Evolutionary conservation across 106 monocot species (phyloP).

Genomic region (Allium fistulosum): DNA sequence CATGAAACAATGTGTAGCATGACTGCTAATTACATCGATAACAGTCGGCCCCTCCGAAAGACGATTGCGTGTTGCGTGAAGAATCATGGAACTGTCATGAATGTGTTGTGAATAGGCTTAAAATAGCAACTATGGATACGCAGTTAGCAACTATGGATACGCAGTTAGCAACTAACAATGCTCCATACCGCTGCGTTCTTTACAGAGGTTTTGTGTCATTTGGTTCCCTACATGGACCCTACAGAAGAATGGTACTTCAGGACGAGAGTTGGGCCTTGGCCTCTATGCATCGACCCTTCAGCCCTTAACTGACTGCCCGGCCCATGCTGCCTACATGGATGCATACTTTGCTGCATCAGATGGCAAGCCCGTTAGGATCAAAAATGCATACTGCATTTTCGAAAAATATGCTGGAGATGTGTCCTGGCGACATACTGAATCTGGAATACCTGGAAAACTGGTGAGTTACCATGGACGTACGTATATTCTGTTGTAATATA

Average conservation of each 20-base stretch:
- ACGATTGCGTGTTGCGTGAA: no score
- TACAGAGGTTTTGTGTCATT: conserved; percentile 55
- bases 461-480: conserved; percentile 9
- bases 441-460: conserved; percentile 20
- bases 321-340: conserved; percentile 46
- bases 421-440: conserved; percentile 62
- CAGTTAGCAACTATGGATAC: no score
- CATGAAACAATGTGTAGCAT: no score
- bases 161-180: conserved; percentile 4
- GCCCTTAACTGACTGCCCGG: conserved; percentile 50
- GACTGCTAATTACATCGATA: no score
- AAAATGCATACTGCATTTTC: conserved; percentile 54
- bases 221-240: conserved; percentile 81
- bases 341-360: conserved; percentile 30
- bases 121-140: no score
- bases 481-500: not conserved
- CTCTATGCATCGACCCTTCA: conserved; percentile 23
- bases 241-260: conserved; percentile 68
- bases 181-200: conserved; percentile 25
- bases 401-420: conserved; percentile 54
- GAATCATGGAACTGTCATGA: no score
- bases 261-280: conserved; percentile 66
- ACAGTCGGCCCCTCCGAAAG: no score
- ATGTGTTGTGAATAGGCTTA: no score
- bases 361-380: conserved; percentile 26